Base-by-base conservation (phyloP, 176 grass and related monocot genomes). In the Avena insularis region DNA sequence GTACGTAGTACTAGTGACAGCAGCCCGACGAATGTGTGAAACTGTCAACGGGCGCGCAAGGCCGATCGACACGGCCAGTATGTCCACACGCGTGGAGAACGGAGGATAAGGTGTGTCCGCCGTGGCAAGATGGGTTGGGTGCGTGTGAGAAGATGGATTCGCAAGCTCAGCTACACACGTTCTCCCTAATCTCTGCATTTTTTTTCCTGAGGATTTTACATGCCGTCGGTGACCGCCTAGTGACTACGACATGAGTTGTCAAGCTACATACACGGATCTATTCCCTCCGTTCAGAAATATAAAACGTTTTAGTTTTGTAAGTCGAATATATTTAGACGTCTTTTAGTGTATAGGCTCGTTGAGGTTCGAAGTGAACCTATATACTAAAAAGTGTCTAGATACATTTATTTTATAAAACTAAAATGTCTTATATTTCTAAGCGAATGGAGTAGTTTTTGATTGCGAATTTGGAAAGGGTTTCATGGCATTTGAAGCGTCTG, bases 21-120 rank as follows among this genome's bases (percentile, higher is more conserved):
- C 60, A 40, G 61, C 35, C 58, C 4, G 60, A 17, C 64, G 1
- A 29, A 9, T 4, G 27, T 77, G 40, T 63, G 70, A 76, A 25
- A 63, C 21, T 27, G 23, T 27, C 21, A 63, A 80, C 68, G 9
- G 27, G 19, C 78, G 14, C 45, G 46, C 54, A 45, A 66, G 73
- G 55, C 64, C 75, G 23, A 29, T 64, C 3, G 63, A 16, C 27
- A 16, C 40, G 40, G 40, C 20, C 45, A 71, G 45, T 11, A 25
- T 27, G 1, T 47, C 20, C n/a, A 40, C n/a, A 12, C 57, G 10
- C 8, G 69, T 1, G 71, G 45, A 40, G 66, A 85, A 16, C 62
- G 79, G 84, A 83, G 79, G 84, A 83, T 90, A 86, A 86, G 63
- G 64, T 40, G 11, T 16, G 79, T 72, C 80, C 77, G 77, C 3